Conservation (phyloP, 1,139 yeast genomes). For the Zygoascus meyerae region DNA sequence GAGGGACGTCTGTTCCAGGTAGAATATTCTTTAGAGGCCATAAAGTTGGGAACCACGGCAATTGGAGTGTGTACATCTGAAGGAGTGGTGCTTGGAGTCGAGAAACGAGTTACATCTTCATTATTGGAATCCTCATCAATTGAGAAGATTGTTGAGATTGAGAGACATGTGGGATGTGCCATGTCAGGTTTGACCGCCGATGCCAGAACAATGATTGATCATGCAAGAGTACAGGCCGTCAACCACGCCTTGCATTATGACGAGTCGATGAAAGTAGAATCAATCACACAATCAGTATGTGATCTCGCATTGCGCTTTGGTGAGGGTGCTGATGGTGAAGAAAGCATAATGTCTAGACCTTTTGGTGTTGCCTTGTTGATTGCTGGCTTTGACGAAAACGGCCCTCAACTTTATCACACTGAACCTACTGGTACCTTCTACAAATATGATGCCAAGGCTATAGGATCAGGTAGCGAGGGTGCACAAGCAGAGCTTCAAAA, state of each 20-base stretch:
- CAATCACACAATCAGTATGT: constrained; percentile 93
- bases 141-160: constrained; percentile 94
- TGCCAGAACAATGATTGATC: constrained; percentile 98
- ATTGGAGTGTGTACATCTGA: constrained; percentile 96
- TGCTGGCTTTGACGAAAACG: constrained; percentile 94
- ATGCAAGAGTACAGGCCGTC: constrained; percentile 81
- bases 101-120: constrained; percentile 92
- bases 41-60: constrained; percentile 94
- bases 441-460: constrained; percentile 96
- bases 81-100: constrained; percentile 95
- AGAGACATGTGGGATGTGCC: constrained; percentile 93
- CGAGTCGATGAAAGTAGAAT: constrained; percentile 88
- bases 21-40: constrained; percentile 96
- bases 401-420: constrained; percentile 95
- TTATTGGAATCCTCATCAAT: constrained; percentile 87
- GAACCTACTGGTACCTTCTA: constrained; percentile 98
- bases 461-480: constrained; percentile 98
- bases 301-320: constrained; percentile 96
- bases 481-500: constrained; percentile 97
- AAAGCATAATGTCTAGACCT: constrained; percentile 96
- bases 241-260: constrained; percentile 88
- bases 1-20: constrained; percentile 98
- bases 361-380: constrained; percentile 96
- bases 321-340: constrained; percentile 97
- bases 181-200: constrained; percentile 99